Evolutionary conservation across 1,284 basidiomycete genomes (phyloP).

Genomic region (Puccinia horiana): DNA sequence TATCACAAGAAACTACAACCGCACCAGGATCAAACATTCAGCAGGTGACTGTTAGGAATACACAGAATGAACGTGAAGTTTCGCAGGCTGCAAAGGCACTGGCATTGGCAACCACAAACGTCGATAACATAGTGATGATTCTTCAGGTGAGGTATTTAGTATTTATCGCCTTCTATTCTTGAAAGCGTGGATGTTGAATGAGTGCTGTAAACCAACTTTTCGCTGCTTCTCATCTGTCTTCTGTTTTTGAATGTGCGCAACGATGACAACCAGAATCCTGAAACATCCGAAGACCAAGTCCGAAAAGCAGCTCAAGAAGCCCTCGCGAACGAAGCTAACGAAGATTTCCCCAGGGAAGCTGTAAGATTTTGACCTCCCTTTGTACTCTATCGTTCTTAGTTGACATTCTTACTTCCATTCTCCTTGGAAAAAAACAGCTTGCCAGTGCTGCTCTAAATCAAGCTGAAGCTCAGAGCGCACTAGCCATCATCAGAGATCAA

Average conservation of each 20-base stretch:
- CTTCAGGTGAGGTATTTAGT: neutral
- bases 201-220: neutral
- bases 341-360: conserved; percentile 24
- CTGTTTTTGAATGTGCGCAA: neutral
- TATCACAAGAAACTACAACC: neutral
- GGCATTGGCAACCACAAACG: neutral
- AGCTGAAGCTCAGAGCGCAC: neutral
- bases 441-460: neutral
- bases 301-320: conserved; percentile 28
- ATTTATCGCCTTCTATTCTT: neutral
- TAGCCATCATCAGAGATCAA: conserved; percentile 27
- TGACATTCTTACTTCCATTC: too few relatives aligned
- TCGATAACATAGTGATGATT: conserved; percentile 7
- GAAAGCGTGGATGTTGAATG: neutral
- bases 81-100: conserved; percentile 5
- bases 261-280: conserved; percentile 6
- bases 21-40: neutral
- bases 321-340: conserved; percentile 1
- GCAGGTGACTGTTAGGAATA: neutral
- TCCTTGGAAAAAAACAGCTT: neutral
- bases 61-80: neutral
- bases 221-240: too few relatives aligned
- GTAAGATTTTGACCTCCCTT: conserved; percentile 8
- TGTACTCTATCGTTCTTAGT: neutral
- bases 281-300: neutral